phyloP scores from a whole-genome alignment of 2,329 filamentous ascomycete genomes.

The Aspergillus costaricaensis region DNA sequence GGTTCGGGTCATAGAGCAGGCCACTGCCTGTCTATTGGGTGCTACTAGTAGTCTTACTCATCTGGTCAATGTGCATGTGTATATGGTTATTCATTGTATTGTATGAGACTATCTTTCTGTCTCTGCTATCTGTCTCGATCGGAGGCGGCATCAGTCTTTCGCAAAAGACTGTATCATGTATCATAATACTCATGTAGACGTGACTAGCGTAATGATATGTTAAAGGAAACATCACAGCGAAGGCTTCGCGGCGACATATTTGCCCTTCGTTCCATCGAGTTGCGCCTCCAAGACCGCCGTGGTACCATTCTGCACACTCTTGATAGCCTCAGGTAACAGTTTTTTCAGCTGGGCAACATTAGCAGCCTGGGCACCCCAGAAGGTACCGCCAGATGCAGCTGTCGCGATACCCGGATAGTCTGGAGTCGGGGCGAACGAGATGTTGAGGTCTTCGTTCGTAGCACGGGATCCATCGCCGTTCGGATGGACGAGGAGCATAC shows the following conservation, averaged over 20 bases:
- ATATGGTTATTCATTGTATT: too few relatives aligned
- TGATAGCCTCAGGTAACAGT: slow-evolving; percentile 59
- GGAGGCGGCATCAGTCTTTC: not conserved
- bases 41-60: too few relatives aligned
- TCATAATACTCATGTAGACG: not conserved
- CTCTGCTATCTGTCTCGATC: not conserved
- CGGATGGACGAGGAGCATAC: slow-evolving; percentile 66
- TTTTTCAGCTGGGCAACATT: slow-evolving; percentile 58
- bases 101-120: too few relatives aligned
- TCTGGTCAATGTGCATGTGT: too few relatives aligned
- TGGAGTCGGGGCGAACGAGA: slow-evolving; percentile 65
- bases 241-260: slow-evolving; percentile 42
- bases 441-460: slow-evolving; percentile 66
- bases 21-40: too few relatives aligned
- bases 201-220: not conserved
- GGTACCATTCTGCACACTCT: slow-evolving; percentile 57
- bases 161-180: not conserved
- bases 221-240: not conserved
- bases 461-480: slow-evolving; percentile 63
- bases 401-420: slow-evolving; percentile 70
- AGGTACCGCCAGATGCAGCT: slow-evolving; percentile 62
- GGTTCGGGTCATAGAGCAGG: too few relatives aligned
- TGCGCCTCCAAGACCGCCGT: slow-evolving; percentile 66
- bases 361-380: slow-evolving; percentile 62
- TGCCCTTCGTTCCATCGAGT: slow-evolving; percentile 58